A percentile compares a stretch with the other conserved stretches of the same genome.
Evolutionary conservation across 2,329 filamentous ascomycete species (phyloP).

Genomic region (Diaporthe vexans): DNA sequence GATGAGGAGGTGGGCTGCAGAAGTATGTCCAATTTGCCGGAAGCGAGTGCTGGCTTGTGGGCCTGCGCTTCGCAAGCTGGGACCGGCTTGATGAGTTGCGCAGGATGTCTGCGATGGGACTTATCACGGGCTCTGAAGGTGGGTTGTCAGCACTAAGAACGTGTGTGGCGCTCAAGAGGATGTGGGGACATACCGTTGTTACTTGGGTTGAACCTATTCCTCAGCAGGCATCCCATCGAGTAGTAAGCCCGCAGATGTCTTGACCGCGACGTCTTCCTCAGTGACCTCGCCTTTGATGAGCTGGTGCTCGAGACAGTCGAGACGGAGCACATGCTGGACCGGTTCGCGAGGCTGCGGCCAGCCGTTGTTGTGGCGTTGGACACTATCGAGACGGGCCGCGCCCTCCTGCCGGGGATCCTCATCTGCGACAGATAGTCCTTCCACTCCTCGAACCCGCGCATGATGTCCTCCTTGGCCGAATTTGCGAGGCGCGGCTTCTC

Average conservation of each 20-base stretch:
- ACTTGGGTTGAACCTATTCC: neutral
- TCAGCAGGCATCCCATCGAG: conserved; percentile 35
- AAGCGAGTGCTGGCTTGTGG: conserved; percentile 24
- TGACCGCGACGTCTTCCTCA: conserved; percentile 37
- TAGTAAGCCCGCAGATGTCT: conserved; percentile 41
- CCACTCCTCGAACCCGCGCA: conserved; percentile 36
- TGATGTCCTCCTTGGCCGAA: conserved; percentile 34
- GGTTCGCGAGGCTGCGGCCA: conserved; percentile 16
- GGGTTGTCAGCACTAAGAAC: neutral
- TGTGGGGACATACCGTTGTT: neutral
- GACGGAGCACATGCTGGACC: conserved; percentile 38
- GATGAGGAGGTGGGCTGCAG: conserved; percentile 26
- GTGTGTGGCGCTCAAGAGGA: no score
- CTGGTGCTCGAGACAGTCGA: conserved; percentile 29
- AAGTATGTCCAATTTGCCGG: conserved; percentile 28
- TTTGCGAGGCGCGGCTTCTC: conserved; percentile 22
- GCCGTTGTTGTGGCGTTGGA: conserved; percentile 1
- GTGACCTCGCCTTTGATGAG: conserved; percentile 34
- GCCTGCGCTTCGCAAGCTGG: conserved; percentile 1
- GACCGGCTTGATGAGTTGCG: conserved; percentile 14
- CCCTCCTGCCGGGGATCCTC: conserved; percentile 22
- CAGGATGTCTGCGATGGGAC: conserved; percentile 21
- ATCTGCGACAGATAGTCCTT: conserved; percentile 33
- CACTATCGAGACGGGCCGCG: conserved; percentile 35
- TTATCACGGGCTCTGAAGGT: conserved; percentile 1